Conservation (phyloP, 345 rosid genomes). For the Garcia nutans region DNA sequence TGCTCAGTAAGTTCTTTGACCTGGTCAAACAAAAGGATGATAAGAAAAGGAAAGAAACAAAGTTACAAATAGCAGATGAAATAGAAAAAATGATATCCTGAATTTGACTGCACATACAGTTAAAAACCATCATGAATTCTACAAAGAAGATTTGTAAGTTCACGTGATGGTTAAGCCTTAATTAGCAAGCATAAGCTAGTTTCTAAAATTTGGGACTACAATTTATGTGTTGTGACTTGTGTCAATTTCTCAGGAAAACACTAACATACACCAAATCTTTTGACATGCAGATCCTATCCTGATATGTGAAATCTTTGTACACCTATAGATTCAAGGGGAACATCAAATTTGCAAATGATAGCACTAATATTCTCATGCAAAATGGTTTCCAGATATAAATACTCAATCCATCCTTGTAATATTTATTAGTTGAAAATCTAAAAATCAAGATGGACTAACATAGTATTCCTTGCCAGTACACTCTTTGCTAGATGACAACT, state of each 20-base stretch:
- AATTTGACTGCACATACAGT: neutral
- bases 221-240: too few species aligned
- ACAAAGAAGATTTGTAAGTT: neutral
- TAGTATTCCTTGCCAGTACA: neutral
- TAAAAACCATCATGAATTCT: neutral
- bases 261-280: neutral
- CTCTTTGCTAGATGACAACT: neutral
- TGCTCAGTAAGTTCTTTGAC: conserved; percentile 86
- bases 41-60: neutral
- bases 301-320: neutral
- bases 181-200: too few species aligned
- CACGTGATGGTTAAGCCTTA: too few species aligned
- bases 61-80: conserved; percentile 1
- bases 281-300: neutral
- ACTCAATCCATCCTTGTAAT: neutral
- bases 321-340: neutral
- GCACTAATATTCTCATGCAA: neutral
- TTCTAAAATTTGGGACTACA: too few species aligned
- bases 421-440: neutral
- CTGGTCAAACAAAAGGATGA: conserved; percentile 36
- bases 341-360: neutral
- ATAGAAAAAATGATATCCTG: conserved; percentile 10
- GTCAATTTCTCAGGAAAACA: neutral
- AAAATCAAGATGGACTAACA: neutral
- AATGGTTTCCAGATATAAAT: neutral